Conservation (phyloP, 495 filamentous ascomycete genomes). For the Trichoderma erinaceum region DNA sequence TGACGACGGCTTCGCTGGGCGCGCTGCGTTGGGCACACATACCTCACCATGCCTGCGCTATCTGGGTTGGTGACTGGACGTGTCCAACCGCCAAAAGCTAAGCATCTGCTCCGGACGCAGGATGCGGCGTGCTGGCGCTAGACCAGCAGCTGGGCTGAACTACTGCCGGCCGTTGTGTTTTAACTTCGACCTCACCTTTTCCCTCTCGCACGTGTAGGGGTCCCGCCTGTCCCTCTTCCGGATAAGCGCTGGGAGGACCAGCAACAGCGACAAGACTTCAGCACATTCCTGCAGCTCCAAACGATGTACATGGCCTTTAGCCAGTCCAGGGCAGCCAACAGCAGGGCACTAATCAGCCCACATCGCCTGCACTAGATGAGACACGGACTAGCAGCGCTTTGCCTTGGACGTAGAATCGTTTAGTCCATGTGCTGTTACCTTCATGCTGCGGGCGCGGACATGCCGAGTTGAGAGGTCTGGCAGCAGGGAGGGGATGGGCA, state of each 20-base stretch:
- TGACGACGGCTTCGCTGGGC: neutral
- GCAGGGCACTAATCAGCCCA: neutral
- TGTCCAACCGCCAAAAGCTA: neutral
- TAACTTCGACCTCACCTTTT: neutral
- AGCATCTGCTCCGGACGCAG: neutral
- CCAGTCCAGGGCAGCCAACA: neutral
- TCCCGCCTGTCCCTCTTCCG: neutral
- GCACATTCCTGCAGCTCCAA: neutral
- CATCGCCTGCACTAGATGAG: neutral
- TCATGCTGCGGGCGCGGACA: neutral
- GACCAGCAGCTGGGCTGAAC: neutral
- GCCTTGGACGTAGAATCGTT: neutral
- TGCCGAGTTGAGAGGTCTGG: neutral
- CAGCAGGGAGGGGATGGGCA: neutral
- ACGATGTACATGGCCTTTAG: neutral
- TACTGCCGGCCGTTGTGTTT: neutral
- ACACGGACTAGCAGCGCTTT: neutral
- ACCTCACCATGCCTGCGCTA: neutral
- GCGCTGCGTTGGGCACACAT: slow-evolving; percentile 5
- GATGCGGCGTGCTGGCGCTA: neutral
- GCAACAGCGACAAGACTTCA: neutral
- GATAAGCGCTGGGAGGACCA: neutral
- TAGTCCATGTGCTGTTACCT: neutral
- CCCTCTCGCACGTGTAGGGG: neutral
- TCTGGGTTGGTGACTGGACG: neutral